A percentile compares a stretch with the other conserved stretches of the same genome.
These are phyloP conservation scores for grape (Vitis vinifera) DNA, from an alignment of 164 flowering plant genomes.

Conservation along the genomic window DNA sequence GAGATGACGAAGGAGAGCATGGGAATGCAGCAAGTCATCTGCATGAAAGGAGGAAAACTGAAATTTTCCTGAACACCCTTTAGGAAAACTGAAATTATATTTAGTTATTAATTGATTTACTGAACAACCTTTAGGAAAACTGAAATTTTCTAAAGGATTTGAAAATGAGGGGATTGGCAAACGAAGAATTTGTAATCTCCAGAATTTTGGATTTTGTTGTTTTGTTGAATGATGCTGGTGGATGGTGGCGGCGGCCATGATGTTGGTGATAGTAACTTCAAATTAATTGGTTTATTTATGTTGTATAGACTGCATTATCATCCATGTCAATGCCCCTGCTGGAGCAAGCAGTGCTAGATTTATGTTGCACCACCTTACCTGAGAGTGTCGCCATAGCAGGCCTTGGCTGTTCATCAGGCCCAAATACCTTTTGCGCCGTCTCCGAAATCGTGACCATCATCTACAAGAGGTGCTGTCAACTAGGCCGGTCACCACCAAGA, in stretches of 20 bases:
- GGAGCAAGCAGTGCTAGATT: constrained; percentile 5
- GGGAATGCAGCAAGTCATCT: neutral
- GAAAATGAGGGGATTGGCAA: too few species aligned
- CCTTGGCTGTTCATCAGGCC: constrained; percentile 18
- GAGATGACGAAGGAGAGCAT: neutral
- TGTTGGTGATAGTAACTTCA: too few species aligned
- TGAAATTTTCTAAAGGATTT: too few species aligned
- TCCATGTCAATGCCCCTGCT: constrained; percentile 7
- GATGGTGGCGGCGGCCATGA: too few species aligned
- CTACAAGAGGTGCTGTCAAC: neutral
- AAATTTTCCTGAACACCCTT: too few species aligned
- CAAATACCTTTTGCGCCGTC: constrained; percentile 4
- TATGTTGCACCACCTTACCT: constrained; percentile 7
- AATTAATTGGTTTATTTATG: too few species aligned
- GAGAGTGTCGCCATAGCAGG: constrained; percentile 11
- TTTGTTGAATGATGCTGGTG: too few species aligned
- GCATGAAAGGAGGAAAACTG: constrained; percentile 14
- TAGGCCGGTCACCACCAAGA: constrained; percentile 1
- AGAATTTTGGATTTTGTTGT: too few species aligned
- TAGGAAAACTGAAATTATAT: too few species aligned
- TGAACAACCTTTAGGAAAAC: too few species aligned
- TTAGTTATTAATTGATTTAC: too few species aligned
- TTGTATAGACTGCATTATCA: neutral
- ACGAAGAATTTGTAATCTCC: too few species aligned
- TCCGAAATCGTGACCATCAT: constrained; percentile 4